Conservation (phyloP, 176 grass and related monocot species). For the Carex kokanica region DNA sequence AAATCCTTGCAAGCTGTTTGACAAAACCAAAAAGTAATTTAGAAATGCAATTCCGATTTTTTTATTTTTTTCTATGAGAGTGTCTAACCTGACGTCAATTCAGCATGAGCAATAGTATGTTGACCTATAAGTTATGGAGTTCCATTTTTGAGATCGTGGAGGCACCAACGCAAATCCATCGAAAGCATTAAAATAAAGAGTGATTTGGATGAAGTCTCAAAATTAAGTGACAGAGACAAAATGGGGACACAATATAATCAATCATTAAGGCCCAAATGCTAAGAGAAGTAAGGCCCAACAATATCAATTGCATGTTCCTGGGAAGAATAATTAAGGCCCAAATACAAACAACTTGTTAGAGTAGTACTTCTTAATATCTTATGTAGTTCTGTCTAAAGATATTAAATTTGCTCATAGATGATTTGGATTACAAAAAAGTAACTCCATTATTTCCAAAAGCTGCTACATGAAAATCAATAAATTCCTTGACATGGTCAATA, state of each 20-base stretch:
- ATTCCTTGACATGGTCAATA: too few relatives aligned
- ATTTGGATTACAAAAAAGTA: background rate
- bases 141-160: slow-evolving; percentile 10
- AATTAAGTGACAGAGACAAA: too few relatives aligned
- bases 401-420: too few relatives aligned
- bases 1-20: slow-evolving; percentile 16
- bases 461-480: too few relatives aligned
- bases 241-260: too few relatives aligned
- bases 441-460: too few relatives aligned
- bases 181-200: background rate
- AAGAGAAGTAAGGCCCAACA: background rate
- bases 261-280: too few relatives aligned
- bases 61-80: background rate
- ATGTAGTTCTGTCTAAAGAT: too few relatives aligned
- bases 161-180: background rate
- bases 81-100: background rate
- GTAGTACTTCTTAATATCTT: too few relatives aligned
- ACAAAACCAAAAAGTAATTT: background rate
- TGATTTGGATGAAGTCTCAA: background rate
- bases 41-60: background rate
- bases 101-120: background rate
- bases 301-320: background rate
- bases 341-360: background rate
- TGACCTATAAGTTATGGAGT: slow-evolving; percentile 1
- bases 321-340: background rate